These are phyloP conservation scores for Proliferodiscus dingleyae DNA, from an alignment of 2,329 filamentous ascomycete genomes.

Conservation along the genomic window DNA sequence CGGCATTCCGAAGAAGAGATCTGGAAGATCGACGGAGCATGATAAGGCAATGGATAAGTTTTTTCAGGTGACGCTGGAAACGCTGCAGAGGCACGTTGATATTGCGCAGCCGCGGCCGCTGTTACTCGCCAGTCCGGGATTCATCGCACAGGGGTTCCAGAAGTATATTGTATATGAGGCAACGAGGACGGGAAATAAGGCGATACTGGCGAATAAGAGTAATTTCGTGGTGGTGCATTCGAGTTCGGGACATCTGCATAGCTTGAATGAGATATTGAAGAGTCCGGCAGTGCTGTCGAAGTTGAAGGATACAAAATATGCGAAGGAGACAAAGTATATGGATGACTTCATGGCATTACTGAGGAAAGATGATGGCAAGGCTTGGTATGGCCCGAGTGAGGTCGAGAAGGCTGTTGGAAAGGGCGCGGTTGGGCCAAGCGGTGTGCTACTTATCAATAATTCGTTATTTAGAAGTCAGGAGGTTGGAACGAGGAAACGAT, in stretches of 20 bases:
- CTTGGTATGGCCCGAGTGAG: constrained; percentile 83
- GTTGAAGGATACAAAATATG: constrained; percentile 83
- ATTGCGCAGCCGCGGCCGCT: constrained; percentile 66
- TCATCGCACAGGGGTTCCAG: constrained; percentile 76
- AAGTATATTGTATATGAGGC: constrained; percentile 66
- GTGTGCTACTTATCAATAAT: constrained; percentile 81
- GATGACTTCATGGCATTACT: constrained; percentile 76
- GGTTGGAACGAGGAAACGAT: constrained; percentile 68
- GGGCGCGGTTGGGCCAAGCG: constrained; percentile 82
- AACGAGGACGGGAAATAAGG: constrained; percentile 58
- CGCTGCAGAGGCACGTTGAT: constrained; percentile 73
- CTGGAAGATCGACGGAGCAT: constrained; percentile 55
- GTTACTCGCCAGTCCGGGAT: constrained; percentile 84
- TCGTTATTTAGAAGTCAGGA: constrained; percentile 80
- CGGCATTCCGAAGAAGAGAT: constrained; percentile 62
- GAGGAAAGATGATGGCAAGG: constrained; percentile 77
- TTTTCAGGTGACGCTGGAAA: constrained; percentile 71
- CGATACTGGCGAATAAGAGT: constrained; percentile 57
- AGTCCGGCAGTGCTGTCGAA: constrained; percentile 72
- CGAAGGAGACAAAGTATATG: constrained; percentile 76
- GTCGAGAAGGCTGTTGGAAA: constrained; percentile 79
- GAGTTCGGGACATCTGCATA: constrained; percentile 80
- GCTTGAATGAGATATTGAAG: constrained; percentile 80
- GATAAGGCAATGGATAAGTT: constrained; percentile 71
- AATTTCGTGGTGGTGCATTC: constrained; percentile 73